Conservation (phyloP, 2,329 filamentous ascomycete genomes). For the Botrytis tulipae region DNA sequence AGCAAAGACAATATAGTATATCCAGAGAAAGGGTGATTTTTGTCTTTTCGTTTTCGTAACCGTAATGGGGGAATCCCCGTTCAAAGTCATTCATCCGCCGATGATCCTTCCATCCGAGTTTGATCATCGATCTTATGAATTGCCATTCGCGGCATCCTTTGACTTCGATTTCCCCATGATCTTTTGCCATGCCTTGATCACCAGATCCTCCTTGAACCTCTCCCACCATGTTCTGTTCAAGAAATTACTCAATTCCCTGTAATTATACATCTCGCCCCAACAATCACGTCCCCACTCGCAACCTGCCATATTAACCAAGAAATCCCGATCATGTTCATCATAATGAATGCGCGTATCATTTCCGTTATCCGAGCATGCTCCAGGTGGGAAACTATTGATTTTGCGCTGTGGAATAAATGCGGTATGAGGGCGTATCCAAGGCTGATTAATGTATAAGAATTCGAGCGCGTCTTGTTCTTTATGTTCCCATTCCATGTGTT, state of each 20-base stretch:
- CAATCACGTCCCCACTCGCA: conserved; percentile 97
- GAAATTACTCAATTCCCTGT: conserved; percentile 84
- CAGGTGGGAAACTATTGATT: conserved; percentile 91
- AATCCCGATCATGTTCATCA: conserved; percentile 78
- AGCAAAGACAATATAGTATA: conserved; percentile 12
- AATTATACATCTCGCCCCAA: conserved; percentile 97
- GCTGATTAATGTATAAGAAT: conserved; percentile 85
- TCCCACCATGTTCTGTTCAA: conserved; percentile 85
- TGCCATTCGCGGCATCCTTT: conserved; percentile 20
- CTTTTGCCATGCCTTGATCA: conserved; percentile 58
- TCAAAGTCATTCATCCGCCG: not conserved
- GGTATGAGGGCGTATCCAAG: conserved; percentile 86
- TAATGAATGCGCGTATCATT: conserved; percentile 83
- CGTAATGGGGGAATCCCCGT: not conserved
- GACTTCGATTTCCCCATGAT: conserved; percentile 50
- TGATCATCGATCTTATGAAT: conserved; percentile 26
- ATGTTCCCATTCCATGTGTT: conserved; percentile 98
- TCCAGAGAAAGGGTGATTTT: conserved; percentile 7
- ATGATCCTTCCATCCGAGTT: not conserved
- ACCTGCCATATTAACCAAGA: conserved; percentile 97
- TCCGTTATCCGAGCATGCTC: conserved; percentile 78
- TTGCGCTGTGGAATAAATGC: conserved; percentile 87
- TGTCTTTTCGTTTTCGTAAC: conserved; percentile 10
- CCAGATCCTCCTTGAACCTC: conserved; percentile 63
- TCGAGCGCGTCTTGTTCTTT: conserved; percentile 97